phyloP scores from a whole-genome alignment of 208 protist genomes.

The Crithidia bombi region DNA sequence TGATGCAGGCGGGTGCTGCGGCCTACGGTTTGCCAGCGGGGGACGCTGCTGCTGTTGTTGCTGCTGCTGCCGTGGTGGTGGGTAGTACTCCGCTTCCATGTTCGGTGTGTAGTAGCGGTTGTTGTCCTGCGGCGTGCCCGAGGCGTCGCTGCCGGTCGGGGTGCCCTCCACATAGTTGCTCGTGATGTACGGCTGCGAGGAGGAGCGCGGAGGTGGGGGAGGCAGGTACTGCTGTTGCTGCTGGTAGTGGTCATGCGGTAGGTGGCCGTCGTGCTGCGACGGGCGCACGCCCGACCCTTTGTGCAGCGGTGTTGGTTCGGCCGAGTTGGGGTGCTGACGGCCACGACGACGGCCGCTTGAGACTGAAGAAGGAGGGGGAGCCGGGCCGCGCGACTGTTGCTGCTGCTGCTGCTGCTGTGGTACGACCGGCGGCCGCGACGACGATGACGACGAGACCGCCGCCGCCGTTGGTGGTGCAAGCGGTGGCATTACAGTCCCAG shows the following conservation, averaged over 20 bases:
- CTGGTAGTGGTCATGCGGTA: background rate
- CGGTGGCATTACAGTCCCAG: background rate
- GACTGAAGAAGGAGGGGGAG: background rate
- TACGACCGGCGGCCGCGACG: background rate
- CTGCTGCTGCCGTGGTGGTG: constrained; percentile 1
- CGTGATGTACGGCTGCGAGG: constrained; percentile 24
- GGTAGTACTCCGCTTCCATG: background rate
- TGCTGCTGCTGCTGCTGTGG: background rate
- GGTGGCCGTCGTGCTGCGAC: background rate
- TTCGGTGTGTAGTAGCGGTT: constrained; percentile 2
- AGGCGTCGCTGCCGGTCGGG: constrained; percentile 7
- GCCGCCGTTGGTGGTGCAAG: background rate
- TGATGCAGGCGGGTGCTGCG: background rate
- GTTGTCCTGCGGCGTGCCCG: background rate
- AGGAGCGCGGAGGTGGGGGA: constrained; percentile 8
- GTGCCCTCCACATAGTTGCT: constrained; percentile 8
- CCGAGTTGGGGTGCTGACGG: constrained; percentile 23
- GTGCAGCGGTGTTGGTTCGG: constrained; percentile 21
- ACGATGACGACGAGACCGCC: background rate
- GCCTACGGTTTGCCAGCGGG: background rate
- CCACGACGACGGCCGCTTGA: constrained; percentile 1
- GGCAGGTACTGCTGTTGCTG: background rate
- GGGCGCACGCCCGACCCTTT: background rate
- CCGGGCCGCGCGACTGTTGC: background rate
- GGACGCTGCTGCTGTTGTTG: constrained; percentile 8